phyloP scores from a whole-genome alignment of 2,329 filamentous ascomycete genomes.

The Huntiella decipiens region DNA sequence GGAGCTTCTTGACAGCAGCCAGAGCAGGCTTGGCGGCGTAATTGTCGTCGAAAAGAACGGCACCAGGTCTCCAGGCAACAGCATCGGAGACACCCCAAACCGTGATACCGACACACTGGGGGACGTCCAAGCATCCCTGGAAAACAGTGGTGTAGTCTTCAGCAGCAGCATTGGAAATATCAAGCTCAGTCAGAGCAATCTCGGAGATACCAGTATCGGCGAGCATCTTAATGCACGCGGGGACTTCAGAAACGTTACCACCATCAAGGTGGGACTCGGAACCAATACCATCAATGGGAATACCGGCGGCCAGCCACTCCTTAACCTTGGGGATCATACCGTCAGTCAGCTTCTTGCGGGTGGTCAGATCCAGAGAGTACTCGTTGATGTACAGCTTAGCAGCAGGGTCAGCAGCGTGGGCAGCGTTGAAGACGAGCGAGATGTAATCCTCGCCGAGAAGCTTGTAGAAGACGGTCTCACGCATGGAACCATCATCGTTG shows the following conservation, averaged over 20 bases:
- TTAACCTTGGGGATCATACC: conserved; percentile 40
- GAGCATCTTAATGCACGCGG: conserved; percentile 32
- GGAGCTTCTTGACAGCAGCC: conserved; percentile 19
- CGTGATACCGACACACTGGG: conserved; percentile 46
- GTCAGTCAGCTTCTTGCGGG: conserved; percentile 33
- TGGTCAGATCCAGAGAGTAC: conserved; percentile 44
- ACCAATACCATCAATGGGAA: conserved; percentile 46
- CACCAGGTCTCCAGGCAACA: conserved; percentile 31
- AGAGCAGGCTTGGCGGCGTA: conserved; percentile 34
- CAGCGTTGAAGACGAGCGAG: conserved; percentile 49
- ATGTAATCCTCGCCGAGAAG: conserved; percentile 55
- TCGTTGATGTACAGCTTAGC: conserved; percentile 64
- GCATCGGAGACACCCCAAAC: conserved; percentile 37
- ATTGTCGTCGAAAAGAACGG: conserved; percentile 33
- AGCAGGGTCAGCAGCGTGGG: conserved; percentile 43
- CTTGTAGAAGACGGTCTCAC: conserved; percentile 42
- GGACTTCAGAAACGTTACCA: conserved; percentile 25
- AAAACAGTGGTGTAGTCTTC: conserved; percentile 39
- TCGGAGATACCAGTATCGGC: conserved; percentile 31
- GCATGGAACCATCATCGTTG: conserved; percentile 39
- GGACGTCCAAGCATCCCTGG: conserved; percentile 36
- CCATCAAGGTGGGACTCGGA: conserved; percentile 35
- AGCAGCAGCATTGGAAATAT: conserved; percentile 38
- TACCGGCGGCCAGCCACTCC: conserved; percentile 40
- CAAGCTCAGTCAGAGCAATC: conserved; percentile 48